Base-by-base conservation (phyloP, 2,329 filamentous ascomycete species). In the Colletotrichum liaoningense region DNA sequence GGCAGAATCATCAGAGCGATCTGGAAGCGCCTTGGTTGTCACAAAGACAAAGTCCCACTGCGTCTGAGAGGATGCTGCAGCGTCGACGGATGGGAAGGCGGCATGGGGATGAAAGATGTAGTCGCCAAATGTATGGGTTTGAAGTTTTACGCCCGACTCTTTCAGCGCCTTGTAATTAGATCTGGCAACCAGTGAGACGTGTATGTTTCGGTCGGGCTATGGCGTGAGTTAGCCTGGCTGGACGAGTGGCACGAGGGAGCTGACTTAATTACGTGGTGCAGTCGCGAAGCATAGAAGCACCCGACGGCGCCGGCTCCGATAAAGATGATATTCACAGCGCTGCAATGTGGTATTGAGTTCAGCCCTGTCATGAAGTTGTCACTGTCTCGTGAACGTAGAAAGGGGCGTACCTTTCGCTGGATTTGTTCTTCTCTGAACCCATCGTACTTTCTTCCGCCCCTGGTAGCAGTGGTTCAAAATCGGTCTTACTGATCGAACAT, bases 271-370 rank as follows among this genome's bases (percentile, higher is more conserved):
- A 89, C 89, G 76, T 89, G 85, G 76, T 93, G 91, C 19, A 94
- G 86, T 26, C 92, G 86, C 7, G 92, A 93, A 59, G 91, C 92
- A 78, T 93, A 94, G 84, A 94, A 94, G 68, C 91, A 92, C 68
- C 92, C 92, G 55, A 94, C 91, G 74, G 92, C 92, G 76, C 92
- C 92, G 26, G 92, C 92, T 79, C 92, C 92, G 72, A 93, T 88
- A 76, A 94, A 91, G 69, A 93, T 86, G 69, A 93, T 84, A 75
- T 91, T 87, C 30, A 87, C 83, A n/a, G 86, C 82, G 75, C 84
- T 87, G 73, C 16, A 38, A 11, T 2, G 16, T 11, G 16, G 22
- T 46, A 19, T 38, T 22, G 38, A 19, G 19, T 28, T 60, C 16
- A 52, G n/a, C 14, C 22, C 54, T 19, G 26, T 28, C 30, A 38